Evolutionary conservation across 2,329 filamentous ascomycete species (phyloP).

Genomic region (Mycocentrospora acerina): DNA sequence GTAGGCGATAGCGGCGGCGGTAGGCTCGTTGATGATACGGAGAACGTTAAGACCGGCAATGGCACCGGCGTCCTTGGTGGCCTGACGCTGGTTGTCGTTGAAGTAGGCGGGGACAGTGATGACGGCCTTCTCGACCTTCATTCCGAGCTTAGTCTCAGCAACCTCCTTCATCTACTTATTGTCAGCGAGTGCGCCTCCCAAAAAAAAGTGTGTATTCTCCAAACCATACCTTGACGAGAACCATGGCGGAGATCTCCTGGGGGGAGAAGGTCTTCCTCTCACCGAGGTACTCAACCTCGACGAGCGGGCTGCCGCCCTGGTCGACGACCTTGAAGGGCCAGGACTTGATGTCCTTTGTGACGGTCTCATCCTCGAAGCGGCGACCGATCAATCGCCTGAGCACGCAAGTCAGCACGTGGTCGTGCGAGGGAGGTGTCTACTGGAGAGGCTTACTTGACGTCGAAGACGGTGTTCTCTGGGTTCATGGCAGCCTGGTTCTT

Average conservation of each 20-base stretch:
- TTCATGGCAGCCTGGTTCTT: slow-evolving; percentile 99
- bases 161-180: slow-evolving; percentile 90
- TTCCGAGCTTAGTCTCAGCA: slow-evolving; percentile 95
- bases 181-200: slow-evolving; percentile 18
- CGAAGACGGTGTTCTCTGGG: slow-evolving; percentile 96
- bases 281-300: slow-evolving; percentile 93
- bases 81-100: slow-evolving; percentile 99
- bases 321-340: slow-evolving; percentile 99
- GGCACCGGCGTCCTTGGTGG: slow-evolving; percentile 98
- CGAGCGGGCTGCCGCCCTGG: slow-evolving; percentile 81
- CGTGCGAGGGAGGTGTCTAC: neutral
- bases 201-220: neutral
- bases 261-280: slow-evolving; percentile 96
- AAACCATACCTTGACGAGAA: slow-evolving; percentile 80
- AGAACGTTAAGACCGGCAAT: slow-evolving; percentile 97
- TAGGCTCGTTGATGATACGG: slow-evolving; percentile 99
- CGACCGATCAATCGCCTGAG: slow-evolving; percentile 93
- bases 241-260: slow-evolving; percentile 99
- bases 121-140: slow-evolving; percentile 98
- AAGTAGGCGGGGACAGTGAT: slow-evolving; percentile 99
- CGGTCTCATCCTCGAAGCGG: slow-evolving; percentile 89
- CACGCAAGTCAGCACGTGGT: slow-evolving; percentile 32
- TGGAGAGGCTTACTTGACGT: slow-evolving; percentile 83
- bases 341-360: slow-evolving; percentile 98
- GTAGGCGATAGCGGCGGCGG: slow-evolving; percentile 96